Evolutionary conservation across 495 filamentous ascomycete genomes (phyloP).

Genomic region (Neurospora sp.): DNA sequence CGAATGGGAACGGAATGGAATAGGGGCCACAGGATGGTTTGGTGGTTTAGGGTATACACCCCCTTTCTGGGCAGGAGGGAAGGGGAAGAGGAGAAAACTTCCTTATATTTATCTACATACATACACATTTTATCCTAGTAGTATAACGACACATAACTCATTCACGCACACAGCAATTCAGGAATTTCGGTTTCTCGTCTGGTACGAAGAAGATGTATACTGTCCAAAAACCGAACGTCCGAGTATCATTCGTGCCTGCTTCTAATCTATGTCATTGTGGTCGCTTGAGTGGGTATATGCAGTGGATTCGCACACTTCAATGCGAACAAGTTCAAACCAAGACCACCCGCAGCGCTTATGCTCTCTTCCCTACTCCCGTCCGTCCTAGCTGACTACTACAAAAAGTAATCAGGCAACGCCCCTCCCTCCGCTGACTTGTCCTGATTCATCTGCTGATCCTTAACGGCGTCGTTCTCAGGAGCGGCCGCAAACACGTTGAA

Average conservation of each 20-base stretch:
- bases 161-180: neutral
- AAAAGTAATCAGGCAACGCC: constrained; percentile 47
- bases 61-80: neutral
- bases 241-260: neutral
- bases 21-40: neutral
- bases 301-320: neutral
- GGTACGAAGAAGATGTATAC: neutral
- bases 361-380: constrained; percentile 5
- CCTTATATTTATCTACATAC: constrained; percentile 2
- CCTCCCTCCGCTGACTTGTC: constrained; percentile 39
- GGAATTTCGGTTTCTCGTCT: neutral
- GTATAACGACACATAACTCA: neutral
- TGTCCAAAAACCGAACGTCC: neutral
- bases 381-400: constrained; percentile 18
- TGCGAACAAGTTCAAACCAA: neutral
- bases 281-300: neutral
- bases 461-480: constrained; percentile 85
- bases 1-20: neutral
- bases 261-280: neutral
- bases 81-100: neutral
- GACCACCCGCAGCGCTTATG: neutral
- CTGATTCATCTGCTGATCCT: constrained; percentile 29
- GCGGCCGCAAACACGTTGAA: constrained; percentile 98
- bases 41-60: neutral
- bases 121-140: neutral